phyloP scores from a whole-genome alignment of 176 grass and related monocot genomes.

The Oryza australiensis region DNA sequence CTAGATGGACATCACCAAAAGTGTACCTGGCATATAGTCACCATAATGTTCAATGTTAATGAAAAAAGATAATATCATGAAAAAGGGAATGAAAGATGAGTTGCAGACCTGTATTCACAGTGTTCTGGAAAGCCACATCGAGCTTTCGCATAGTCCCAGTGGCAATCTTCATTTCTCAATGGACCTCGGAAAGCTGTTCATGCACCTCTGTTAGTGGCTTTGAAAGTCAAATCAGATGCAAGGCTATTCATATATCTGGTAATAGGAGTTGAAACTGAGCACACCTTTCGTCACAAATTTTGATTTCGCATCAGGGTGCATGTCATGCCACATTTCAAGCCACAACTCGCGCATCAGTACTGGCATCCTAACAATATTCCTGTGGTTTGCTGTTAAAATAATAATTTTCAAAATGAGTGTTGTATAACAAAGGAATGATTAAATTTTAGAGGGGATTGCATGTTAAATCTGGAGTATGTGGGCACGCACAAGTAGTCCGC shows the following conservation, averaged over 20 bases:
- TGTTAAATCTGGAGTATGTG: slow-evolving; percentile 1
- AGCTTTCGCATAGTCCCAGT: slow-evolving; percentile 96
- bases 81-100: background rate
- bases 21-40: slow-evolving; percentile 57
- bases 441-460: background rate
- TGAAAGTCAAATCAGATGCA: background rate
- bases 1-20: slow-evolving; percentile 93
- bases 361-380: slow-evolving; percentile 86
- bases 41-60: background rate
- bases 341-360: slow-evolving; percentile 95
- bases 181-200: slow-evolving; percentile 73
- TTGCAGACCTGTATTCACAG: slow-evolving; percentile 90
- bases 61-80: background rate
- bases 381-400: slow-evolving; percentile 68
- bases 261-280: slow-evolving; percentile 21
- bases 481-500: background rate
- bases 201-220: slow-evolving; percentile 17
- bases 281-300: slow-evolving; percentile 96
- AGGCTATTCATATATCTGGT: background rate
- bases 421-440: background rate
- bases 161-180: slow-evolving; percentile 83
- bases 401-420: background rate
- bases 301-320: slow-evolving; percentile 79
- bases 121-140: slow-evolving; percentile 87
- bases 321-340: slow-evolving; percentile 99